Base-by-base conservation (phyloP, 257 asterid species). In the Leptodermis oblonga region DNA sequence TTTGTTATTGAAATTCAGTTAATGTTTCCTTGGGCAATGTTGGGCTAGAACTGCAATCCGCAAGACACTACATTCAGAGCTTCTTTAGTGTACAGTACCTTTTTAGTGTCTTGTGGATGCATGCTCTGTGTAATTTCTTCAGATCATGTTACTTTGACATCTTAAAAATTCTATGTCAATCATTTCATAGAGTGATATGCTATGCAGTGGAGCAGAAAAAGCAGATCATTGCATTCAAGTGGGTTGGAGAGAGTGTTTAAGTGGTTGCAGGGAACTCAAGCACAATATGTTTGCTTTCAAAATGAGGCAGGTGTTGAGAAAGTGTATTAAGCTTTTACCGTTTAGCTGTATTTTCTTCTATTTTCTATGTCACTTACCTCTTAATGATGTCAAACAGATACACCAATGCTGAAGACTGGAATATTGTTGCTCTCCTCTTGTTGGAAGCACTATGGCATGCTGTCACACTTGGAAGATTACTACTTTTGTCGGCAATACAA, bases 371-470 rank as follows among this genome's bases (percentile, higher is more conserved):
- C 42, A 59, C 62, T 73, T 2, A 62, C 51, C 70, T 70, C 46
- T 46, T 64, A 53, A 75, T 65, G 30, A 69, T 64, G 49, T 60
- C 67, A 59, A 81, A 81, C 89, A 89, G 95, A 88, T 62, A 66
- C 61, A 78, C 82, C 81, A 73, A 70, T 81, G 81, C 71, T 72
- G 79, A 87, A 85, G 77, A 84, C 89, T 51, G 95, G 92, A 72
- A 80, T 86, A 13, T 73, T 88, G 79, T 95, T 92, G 71, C 85
- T 92, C 66, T 85, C 92, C 59, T 90, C 98, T 66, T 92, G 97
- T 84, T 92, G 98, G 98, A 92, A 90, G 78, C 96, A 92, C 82
- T 90, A 92, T 36, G 96, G 97, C 70, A 67, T 82, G 85, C 90
- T 92, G 54, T 72, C 84, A 80, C 88, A 63, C 79, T 69, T 90